Evolutionary conservation across 805 yeast genomes (phyloP), one percentile per base, ranked within the genome.

Genomic region (Barnettozyma sp.): DNA sequence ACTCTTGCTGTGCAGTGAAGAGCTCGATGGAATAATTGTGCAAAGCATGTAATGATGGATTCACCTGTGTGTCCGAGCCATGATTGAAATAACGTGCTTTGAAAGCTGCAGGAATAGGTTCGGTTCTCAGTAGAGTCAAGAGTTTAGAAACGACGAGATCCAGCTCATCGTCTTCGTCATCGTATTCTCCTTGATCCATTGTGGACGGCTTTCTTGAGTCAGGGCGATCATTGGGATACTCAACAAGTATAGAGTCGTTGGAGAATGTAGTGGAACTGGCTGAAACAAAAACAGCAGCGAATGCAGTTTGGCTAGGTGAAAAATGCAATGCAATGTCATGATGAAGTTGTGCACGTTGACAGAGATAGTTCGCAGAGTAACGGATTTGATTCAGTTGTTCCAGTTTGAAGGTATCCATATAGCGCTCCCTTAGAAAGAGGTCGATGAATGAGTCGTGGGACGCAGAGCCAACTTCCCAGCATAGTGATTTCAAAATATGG

Each of bases 301-400:
- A 62, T 29, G 81, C 69, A 35, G 73, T 60, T 28, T 67, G 58
- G 23, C 69, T 63, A 7, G 66, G 52, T 4, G 70, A 52, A 45
- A 59, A 71, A 43, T 66, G 66, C 52, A 73, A 71, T 38, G 76
- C 71, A 39, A 79, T 59, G 40, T 69, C 70, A 34, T 74, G 70
- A 52, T 78, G 73, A 55, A 81, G 78, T 41, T 75, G 77, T 36
- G 78, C 67, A 47, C 80, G 60, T 52, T 81, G 87, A 49, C 86
- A 77, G 30, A 81, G 55, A 59, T 76, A 75, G 40, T 73, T 59
- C 12, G 84, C 67, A 40, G 80, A 73, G 32, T 66, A 57, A 48
- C 71, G 75, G 42, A 78, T 59, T 39, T 71, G 74, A 41, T 66
- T 61, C 26, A 64, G 49, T 42, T 59, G 61, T 30, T 58, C 53